These are phyloP conservation scores for Fusarium falciforme DNA, from an alignment of 2,329 filamentous ascomycete species.

Conservation along the genomic window DNA sequence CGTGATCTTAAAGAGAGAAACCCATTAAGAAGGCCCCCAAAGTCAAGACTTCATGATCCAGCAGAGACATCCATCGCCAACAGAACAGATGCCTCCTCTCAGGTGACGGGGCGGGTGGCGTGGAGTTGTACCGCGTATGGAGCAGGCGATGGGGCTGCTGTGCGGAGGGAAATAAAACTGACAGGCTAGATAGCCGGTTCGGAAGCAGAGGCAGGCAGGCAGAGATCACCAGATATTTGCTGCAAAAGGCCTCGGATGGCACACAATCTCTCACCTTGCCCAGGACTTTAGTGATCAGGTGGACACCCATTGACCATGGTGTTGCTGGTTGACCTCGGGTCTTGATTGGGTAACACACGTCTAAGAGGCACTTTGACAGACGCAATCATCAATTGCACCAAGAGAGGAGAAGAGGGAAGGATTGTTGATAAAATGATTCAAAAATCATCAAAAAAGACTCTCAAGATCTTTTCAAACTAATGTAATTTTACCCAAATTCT, in stretches of 20 bases:
- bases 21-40: background rate
- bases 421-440: background rate
- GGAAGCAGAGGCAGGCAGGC: background rate
- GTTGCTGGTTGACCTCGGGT: background rate
- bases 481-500: background rate
- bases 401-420: background rate
- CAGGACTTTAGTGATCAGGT: background rate
- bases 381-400: background rate
- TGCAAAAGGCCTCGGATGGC: conserved; percentile 4
- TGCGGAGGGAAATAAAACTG: conserved; percentile 1
- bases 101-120: conserved; percentile 6
- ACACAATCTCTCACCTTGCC: background rate
- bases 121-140: background rate
- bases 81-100: background rate
- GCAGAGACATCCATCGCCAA: background rate
- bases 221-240: conserved; percentile 7
- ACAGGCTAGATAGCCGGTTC: background rate
- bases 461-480: background rate
- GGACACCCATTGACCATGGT: background rate
- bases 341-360: background rate
- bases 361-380: background rate
- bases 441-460: background rate
- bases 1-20: background rate
- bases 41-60: background rate
- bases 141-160: background rate